phyloP scores from a whole-genome alignment of 2,329 filamentous ascomycete genomes.

The Pochonia chlamydosporia region DNA sequence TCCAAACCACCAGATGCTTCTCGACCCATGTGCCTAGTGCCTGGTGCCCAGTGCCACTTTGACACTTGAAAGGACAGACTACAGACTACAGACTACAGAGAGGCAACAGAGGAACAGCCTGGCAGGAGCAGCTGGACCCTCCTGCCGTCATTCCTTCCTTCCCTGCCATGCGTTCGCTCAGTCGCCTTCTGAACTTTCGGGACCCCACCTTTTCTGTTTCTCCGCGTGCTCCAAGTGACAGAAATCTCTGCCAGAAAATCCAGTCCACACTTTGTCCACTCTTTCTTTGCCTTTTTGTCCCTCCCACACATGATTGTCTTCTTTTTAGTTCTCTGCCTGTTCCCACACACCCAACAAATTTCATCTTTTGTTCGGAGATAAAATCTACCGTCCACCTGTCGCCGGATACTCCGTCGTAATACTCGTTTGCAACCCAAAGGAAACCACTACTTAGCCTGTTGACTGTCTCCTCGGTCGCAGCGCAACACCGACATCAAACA shows the following conservation, averaged over 20 bases:
- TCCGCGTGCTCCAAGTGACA: too few relatives aligned
- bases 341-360: conserved; percentile 4
- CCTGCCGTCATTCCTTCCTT: conserved; percentile 15
- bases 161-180: not conserved
- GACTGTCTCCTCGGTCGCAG: conserved; percentile 15
- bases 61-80: too few relatives aligned
- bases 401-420: not conserved
- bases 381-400: not conserved
- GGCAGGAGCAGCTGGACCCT: too few relatives aligned
- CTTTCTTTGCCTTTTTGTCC: conserved; percentile 9
- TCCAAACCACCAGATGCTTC: too few relatives aligned
- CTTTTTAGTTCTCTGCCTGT: conserved; percentile 9
- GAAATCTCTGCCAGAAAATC: conserved; percentile 13
- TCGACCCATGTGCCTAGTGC: too few relatives aligned
- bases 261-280: conserved; percentile 9
- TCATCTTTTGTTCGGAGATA: conserved; percentile 6
- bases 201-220: not conserved
- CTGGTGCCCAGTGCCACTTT: too few relatives aligned
- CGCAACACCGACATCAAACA: conserved; percentile 3
- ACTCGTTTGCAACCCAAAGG: not conserved
- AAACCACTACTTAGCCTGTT: conserved; percentile 3
- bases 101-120: too few relatives aligned
- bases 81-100: too few relatives aligned
- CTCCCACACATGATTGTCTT: conserved; percentile 7
- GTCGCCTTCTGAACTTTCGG: not conserved